Evolutionary conservation across 1,284 basidiomycete species (phyloP).

Genomic region (Tilletia setariae): DNA sequence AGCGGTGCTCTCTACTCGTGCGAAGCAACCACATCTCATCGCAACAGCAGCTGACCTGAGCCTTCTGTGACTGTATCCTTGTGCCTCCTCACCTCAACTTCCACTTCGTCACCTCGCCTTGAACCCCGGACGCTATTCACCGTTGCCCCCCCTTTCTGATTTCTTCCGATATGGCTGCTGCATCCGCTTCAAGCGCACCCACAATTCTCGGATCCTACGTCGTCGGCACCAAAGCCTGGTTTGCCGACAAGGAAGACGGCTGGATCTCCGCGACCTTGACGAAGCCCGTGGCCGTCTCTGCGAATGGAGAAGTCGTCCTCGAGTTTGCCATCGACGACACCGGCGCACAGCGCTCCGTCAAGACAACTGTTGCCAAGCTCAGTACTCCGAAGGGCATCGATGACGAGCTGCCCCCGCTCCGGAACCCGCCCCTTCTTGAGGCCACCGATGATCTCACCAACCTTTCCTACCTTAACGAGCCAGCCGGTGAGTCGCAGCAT

Average conservation of each 20-base stretch:
- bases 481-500: slow-evolving; percentile 16
- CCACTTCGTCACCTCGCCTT: no score
- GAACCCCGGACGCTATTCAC: no score
- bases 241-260: slow-evolving; percentile 84
- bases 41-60: no score
- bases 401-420: slow-evolving; percentile 73
- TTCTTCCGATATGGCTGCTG: no score
- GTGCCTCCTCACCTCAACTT: no score
- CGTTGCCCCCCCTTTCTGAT: no score
- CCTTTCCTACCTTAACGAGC: slow-evolving; percentile 20
- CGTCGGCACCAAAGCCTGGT: slow-evolving; percentile 60
- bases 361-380: slow-evolving; percentile 39
- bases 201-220: slow-evolving; percentile 47
- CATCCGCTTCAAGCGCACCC: neutral
- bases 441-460: slow-evolving; percentile 22
- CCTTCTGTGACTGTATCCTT: no score
- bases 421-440: slow-evolving; percentile 72
- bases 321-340: slow-evolving; percentile 47
- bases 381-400: slow-evolving; percentile 34
- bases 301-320: slow-evolving; percentile 38
- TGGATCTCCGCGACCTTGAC: slow-evolving; percentile 85
- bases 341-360: slow-evolving; percentile 38
- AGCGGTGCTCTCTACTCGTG: no score
- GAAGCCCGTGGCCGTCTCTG: slow-evolving; percentile 49
- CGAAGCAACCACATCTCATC: no score